Conservation (phyloP, 306 rosid genomes). For the Acacia crassicarpa region DNA sequence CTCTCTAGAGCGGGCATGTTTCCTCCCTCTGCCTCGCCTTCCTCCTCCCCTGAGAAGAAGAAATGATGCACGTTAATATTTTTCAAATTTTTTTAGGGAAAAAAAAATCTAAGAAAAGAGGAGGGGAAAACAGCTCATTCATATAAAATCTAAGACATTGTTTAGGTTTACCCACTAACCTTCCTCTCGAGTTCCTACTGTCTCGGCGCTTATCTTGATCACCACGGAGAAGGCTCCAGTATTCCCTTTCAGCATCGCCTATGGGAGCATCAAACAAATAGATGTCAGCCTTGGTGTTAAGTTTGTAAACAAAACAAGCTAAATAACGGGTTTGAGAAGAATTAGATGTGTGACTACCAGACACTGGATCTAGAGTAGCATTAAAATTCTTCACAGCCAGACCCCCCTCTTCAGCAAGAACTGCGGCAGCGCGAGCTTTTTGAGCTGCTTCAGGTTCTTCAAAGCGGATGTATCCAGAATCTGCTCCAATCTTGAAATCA, state of each 20-base stretch:
- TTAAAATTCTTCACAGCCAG: conserved; percentile 71
- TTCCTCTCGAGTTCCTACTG: conserved; percentile 59
- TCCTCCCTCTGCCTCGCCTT: conserved; percentile 64
- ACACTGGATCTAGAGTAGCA: conserved; percentile 73
- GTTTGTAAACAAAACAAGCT: background rate
- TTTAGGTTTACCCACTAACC: conserved; percentile 44
- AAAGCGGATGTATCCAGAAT: conserved; percentile 77
- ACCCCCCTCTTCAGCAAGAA: conserved; percentile 71
- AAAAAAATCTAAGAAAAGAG: background rate
- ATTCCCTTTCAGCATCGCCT: conserved; percentile 89
- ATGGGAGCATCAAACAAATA: conserved; percentile 23
- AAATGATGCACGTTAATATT: background rate
- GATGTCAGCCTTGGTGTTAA: background rate
- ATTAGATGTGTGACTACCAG: conserved; percentile 48
- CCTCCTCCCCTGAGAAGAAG: conserved; percentile 74
- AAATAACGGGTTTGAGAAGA: background rate
- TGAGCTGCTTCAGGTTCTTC: conserved; percentile 80
- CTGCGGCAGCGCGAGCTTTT: conserved; percentile 92
- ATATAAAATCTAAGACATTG: background rate
- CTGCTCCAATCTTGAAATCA: conserved; percentile 88
- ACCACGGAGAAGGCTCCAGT: conserved; percentile 74
- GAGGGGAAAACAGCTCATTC: background rate
- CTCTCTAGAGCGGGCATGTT: conserved; percentile 62
- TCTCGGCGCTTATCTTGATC: conserved; percentile 59
- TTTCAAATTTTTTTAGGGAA: background rate